Conservation (phyloP, 2,329 filamentous ascomycete genomes). For the Nannizzia gypsea region DNA sequence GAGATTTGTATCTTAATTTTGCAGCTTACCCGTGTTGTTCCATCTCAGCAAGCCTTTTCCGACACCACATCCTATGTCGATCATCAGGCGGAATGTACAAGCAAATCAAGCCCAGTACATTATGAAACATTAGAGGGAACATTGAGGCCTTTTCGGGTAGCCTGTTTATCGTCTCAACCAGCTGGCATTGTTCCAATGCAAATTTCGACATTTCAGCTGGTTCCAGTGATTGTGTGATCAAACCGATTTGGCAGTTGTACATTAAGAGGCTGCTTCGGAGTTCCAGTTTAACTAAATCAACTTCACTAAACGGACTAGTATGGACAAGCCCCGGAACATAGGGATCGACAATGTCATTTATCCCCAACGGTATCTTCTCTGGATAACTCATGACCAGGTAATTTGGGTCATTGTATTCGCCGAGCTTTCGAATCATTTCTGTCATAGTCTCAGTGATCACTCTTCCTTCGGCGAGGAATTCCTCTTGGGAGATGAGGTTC, state of each 20-base stretch:
- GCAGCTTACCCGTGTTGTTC: constrained; percentile 63
- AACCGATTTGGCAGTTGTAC: constrained; percentile 62
- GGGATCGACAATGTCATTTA: constrained; percentile 61
- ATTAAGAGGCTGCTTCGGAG: constrained; percentile 69
- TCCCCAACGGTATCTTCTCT: constrained; percentile 39
- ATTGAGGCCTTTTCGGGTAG: constrained; percentile 62
- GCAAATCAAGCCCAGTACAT: constrained; percentile 61
- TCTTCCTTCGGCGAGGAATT: constrained; percentile 53
- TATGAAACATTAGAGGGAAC: constrained; percentile 59
- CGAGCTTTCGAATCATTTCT: constrained; percentile 41
- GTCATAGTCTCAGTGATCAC: constrained; percentile 37
- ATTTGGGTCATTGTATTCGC: constrained; percentile 50
- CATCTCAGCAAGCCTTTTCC: constrained; percentile 63
- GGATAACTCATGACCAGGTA: constrained; percentile 55
- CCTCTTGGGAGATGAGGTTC: constrained; percentile 50
- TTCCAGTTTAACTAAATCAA: constrained; percentile 64
- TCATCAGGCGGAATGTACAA: constrained; percentile 69
- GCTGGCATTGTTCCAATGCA: constrained; percentile 59
- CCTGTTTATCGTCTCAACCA: constrained; percentile 65
- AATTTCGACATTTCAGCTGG: constrained; percentile 46
- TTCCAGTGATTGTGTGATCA: constrained; percentile 41
- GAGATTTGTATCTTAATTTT: neutral
- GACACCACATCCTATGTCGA: constrained; percentile 64
- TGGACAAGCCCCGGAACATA: constrained; percentile 60
- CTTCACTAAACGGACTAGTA: constrained; percentile 56